These are phyloP conservation scores for Clarkia xantiana DNA, from an alignment of 345 rosid species.

Conservation along the genomic window DNA sequence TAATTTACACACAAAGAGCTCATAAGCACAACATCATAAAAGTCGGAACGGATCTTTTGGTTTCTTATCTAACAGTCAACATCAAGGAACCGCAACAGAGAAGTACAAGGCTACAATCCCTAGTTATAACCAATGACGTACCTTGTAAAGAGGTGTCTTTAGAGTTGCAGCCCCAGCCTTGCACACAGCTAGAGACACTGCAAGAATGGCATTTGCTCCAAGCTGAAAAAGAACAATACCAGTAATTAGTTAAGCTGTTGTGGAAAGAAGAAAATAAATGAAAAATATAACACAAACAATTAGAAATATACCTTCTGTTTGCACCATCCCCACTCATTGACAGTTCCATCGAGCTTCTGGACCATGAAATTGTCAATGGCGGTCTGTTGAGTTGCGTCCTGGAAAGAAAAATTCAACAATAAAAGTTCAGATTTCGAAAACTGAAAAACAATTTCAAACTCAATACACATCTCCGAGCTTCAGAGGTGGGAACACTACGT, in stretches of 20 bases:
- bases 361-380: slow-evolving; percentile 47
- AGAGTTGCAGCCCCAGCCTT: slow-evolving; percentile 55
- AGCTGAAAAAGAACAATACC: slow-evolving; percentile 18
- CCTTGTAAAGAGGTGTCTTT: slow-evolving; percentile 59
- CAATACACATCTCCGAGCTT: too few relatives aligned
- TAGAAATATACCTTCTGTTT: slow-evolving; percentile 36
- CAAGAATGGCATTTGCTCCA: slow-evolving; percentile 62
- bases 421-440: too few relatives aligned
- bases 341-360: slow-evolving; percentile 62
- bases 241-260: not conserved
- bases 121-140: not conserved
- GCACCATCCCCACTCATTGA: slow-evolving; percentile 81
- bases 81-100: not conserved
- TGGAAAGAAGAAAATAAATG: not conserved
- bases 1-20: not conserved
- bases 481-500: not conserved
- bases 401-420: too few relatives aligned
- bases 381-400: slow-evolving; percentile 53
- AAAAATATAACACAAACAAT: not conserved
- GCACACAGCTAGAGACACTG: slow-evolving; percentile 63
- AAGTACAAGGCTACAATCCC: not conserved
- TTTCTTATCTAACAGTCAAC: not conserved
- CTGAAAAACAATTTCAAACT: too few relatives aligned
- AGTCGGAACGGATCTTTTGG: too few relatives aligned
- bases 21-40: too few relatives aligned